Base-by-base conservation (phyloP, 1,284 basidiomycete genomes). In the Irpex sp. region DNA sequence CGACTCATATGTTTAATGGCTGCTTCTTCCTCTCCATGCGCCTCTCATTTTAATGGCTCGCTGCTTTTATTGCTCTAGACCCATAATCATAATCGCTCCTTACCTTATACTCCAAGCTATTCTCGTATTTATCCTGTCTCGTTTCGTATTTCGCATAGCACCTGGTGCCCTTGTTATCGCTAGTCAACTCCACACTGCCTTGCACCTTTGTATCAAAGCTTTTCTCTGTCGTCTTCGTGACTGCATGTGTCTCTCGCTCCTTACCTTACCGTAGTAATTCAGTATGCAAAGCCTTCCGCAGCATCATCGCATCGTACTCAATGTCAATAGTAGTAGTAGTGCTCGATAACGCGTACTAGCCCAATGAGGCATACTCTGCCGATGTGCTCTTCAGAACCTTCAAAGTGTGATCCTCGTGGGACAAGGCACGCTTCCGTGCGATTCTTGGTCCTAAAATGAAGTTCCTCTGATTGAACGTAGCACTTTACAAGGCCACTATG, bases 161-260 rank as follows among this genome's bases (percentile, higher is more conserved):
- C 56, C 35, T 50, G 49, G 53, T 47, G 61, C 50, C 36, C 58
- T 53, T 21, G 21, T 54, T 39, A 31, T 61, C 57, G 54, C 59
- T 56, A 39, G 36, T 21, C 36, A 33, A 8, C 26, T 47, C 26
- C 21, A 57, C 37, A 56, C 56, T n/a, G 51, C 36, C 26, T 33
- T 26, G 53, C 53, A 26, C 47, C 13, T 64, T 58, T 66, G 65
- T 66, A 66, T 50, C 62, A 66, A 63, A 63, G 62, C 47, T 66
- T 66, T 55, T 13, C 26, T 55, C 33, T 55, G 21, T 66, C 60
- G 39, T 53, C 36, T 59, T 49, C 50, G 43, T 39, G 47, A 31
- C 51, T 36, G 54, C 57, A 54, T 15, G 54, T 63, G 51, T 59
- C 50, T 58, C 36, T 46, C 47, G 15, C 56, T 46, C 56, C 47